Evolutionary conservation across 495 filamentous ascomycete species (phyloP), one percentile per base, ranked within the genome.

Genomic region (Aspergillus funiculosus): DNA sequence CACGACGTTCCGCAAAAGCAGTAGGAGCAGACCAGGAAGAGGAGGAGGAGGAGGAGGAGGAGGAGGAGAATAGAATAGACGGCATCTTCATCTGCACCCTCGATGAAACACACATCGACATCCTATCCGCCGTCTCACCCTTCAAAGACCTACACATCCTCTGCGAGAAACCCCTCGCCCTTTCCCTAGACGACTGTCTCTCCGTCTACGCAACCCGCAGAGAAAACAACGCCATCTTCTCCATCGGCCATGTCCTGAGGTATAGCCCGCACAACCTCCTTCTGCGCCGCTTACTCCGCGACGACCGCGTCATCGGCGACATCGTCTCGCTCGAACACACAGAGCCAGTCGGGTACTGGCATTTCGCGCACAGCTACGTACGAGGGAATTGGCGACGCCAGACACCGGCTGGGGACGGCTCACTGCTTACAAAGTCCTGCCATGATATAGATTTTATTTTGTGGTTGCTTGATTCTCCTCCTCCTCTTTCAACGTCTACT

Each of bases 311-410:
- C 0, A 81, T 98, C 56, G 92, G 92, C n/a, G 89, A 95, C 21
- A 71, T 95, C 6, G 64, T 94, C 15, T 87, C 82, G 9, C 70
- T 97, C 26, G 86, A 91, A 49, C 92, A 97, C 59, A 88, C 85
- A 1, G 94, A 97, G 62, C 92, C 92, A 0, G 83, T 98, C 1
- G 92, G 92, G 2, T 94, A 83, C 79, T 98, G 88, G 88, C 92
- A 98, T 63, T 98, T 95, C 58, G 71, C 83, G 1, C 92, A 98
- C 66, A 86, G 81, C 53, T 97, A 95, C 54, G 92, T 98, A 17
- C 78, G 82, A 14, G 92, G 92, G 10, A 95, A 96, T 65, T 97
- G 92, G 92, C 81, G 92, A 4, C 86, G 84, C 36, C 81, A 84
- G 43, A 82, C 76, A 2, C 72, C 71, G 0, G 34, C 35, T 2